These are phyloP conservation scores for Pelargonium australe DNA, from an alignment of 441 rosid genomes.

Conservation along the genomic window DNA sequence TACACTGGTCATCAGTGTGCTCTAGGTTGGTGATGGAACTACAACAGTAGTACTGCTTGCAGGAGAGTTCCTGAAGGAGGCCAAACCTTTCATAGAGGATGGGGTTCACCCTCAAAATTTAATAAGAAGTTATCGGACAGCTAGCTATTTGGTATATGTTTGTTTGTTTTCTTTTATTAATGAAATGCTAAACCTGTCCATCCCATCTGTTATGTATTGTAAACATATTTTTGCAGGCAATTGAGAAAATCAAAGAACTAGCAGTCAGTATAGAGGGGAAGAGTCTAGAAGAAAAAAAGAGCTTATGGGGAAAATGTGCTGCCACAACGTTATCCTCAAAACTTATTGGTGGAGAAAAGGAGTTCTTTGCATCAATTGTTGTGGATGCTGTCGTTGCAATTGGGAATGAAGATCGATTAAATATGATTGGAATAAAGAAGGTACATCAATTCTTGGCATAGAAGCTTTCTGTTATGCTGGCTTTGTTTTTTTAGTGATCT, in stretches of 20 bases:
- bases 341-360: slow-evolving; percentile 95
- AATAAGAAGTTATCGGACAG: slow-evolving; percentile 80
- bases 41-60: slow-evolving; percentile 95
- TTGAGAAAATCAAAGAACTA: slow-evolving; percentile 70
- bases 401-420: slow-evolving; percentile 70
- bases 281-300: slow-evolving; percentile 86
- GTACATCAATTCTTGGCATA: slow-evolving; percentile 23
- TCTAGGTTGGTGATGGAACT: slow-evolving; percentile 94
- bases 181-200: background rate
- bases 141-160: slow-evolving; percentile 50
- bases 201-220: background rate
- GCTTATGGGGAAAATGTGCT: slow-evolving; percentile 83
- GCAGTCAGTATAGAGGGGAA: slow-evolving; percentile 93
- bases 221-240: slow-evolving; percentile 42
- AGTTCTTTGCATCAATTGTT: slow-evolving; percentile 86
- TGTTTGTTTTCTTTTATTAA: background rate
- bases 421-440: slow-evolving; percentile 89
- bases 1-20: background rate
- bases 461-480: background rate
- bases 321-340: slow-evolving; percentile 94
- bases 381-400: slow-evolving; percentile 92
- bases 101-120: slow-evolving; percentile 93
- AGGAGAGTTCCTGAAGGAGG: slow-evolving; percentile 88
- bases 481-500: background rate
- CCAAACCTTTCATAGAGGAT: slow-evolving; percentile 89